phyloP scores from a whole-genome alignment of 1,284 basidiomycete genomes.

The Ustilago bromivora region DNA sequence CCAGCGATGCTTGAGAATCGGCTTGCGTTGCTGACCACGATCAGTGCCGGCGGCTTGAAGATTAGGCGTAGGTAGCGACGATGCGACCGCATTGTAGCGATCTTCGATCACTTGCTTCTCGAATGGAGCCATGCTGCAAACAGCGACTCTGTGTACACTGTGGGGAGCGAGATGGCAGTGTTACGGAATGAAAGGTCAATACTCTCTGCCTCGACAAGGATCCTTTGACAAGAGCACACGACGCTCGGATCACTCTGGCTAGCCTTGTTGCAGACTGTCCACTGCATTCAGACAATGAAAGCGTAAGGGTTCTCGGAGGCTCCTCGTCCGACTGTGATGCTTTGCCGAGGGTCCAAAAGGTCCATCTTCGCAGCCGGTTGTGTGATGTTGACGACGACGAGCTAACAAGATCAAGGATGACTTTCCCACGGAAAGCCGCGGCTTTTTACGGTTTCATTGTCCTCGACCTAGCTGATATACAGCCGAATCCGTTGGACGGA shows the following conservation, averaged over 20 bases:
- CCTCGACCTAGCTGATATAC: too few relatives aligned
- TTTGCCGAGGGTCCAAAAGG: background rate
- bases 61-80: conserved; percentile 24
- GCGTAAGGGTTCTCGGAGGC: conserved; percentile 16
- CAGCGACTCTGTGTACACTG: background rate
- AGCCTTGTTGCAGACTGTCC: background rate
- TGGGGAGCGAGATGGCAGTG: background rate
- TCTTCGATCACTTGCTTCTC: conserved; percentile 31
- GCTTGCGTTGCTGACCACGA: conserved; percentile 24
- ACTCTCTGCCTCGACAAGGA: background rate
- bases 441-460: conserved; percentile 1
- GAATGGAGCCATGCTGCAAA: conserved; percentile 18
- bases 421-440: background rate
- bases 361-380: background rate
- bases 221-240: background rate
- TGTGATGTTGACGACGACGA: background rate
- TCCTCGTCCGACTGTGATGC: conserved; percentile 13
- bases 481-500: background rate
- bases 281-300: background rate
- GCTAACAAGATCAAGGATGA: background rate
- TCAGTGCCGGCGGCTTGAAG: conserved; percentile 8
- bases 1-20: conserved; percentile 29
- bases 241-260: conserved; percentile 2
- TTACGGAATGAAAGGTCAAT: background rate
- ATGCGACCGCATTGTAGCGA: conserved; percentile 38